phyloP scores from a whole-genome alignment of 2,329 filamentous ascomycete genomes.

The Coleophoma cylindrospora region DNA sequence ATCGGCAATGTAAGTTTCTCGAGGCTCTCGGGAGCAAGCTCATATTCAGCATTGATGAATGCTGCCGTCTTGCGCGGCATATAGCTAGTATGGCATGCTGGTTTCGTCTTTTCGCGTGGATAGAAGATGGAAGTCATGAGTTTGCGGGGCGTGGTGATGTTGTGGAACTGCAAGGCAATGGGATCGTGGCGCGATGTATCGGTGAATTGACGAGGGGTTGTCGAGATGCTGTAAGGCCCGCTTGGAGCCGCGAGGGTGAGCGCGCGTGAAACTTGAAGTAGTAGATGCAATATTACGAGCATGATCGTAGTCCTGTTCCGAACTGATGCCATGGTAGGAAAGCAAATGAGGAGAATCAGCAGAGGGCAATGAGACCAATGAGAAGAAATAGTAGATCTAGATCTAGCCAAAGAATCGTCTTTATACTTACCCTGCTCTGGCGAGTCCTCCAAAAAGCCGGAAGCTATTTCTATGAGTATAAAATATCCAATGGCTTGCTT shows the following conservation, averaged over 20 bases:
- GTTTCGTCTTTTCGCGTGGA: not conserved
- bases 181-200: slow-evolving; percentile 10
- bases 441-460: no score
- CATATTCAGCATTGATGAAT: not conserved
- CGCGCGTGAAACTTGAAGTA: no score
- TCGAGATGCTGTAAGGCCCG: not conserved
- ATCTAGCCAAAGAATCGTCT: no score
- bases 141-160: not conserved
- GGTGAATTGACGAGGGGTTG: slow-evolving; percentile 1
- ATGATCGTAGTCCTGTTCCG: no score
- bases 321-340: no score
- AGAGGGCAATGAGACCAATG: no score
- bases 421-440: no score
- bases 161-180: not conserved
- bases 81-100: not conserved
- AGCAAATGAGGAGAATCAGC: no score
- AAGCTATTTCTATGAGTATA: no score
- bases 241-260: not conserved
- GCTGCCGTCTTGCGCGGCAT: not conserved
- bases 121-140: slow-evolving; percentile 16
- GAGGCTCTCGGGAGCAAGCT: not conserved
- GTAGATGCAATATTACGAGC: no score
- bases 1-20: not conserved
- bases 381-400: no score
- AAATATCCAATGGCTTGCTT: no score